These are phyloP conservation scores for Aureobasidium sp. DNA, from an alignment of 2,329 filamentous ascomycete species.

Conservation along the genomic window DNA sequence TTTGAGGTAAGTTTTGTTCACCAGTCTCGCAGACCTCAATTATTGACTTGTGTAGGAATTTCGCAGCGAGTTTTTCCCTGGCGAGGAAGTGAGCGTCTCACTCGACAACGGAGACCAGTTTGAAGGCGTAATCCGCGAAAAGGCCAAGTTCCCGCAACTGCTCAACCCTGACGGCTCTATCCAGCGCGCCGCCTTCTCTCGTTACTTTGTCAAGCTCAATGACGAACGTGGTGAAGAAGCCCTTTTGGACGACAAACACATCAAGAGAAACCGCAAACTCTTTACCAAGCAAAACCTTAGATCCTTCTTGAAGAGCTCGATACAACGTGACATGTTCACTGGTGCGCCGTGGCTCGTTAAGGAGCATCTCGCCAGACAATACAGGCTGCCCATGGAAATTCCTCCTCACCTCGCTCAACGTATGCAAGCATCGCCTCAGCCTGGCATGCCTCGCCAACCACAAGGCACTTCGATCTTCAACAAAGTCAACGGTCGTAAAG, in stretches of 20 bases:
- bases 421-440: slow-evolving; percentile 59
- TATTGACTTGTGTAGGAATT: slow-evolving; percentile 50
- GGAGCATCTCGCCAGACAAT: slow-evolving; percentile 71
- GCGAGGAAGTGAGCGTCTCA: slow-evolving; percentile 72
- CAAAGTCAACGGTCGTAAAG: slow-evolving; percentile 16
- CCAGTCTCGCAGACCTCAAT: not conserved
- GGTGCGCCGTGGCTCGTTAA: slow-evolving; percentile 97
- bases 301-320: slow-evolving; percentile 89
- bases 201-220: slow-evolving; percentile 73
- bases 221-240: slow-evolving; percentile 61
- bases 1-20: slow-evolving; percentile 44
- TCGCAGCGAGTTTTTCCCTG: slow-evolving; percentile 84
- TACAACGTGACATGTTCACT: slow-evolving; percentile 86
- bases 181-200: slow-evolving; percentile 60
- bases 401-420: slow-evolving; percentile 78
- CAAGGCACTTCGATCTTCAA: slow-evolving; percentile 14
- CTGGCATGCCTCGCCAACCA: slow-evolving; percentile 19
- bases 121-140: slow-evolving; percentile 74
- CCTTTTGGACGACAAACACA: slow-evolving; percentile 71
- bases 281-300: slow-evolving; percentile 94
- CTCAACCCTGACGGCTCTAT: slow-evolving; percentile 59
- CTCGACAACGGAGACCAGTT: slow-evolving; percentile 61
- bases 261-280: slow-evolving; percentile 78
- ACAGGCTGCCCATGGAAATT: slow-evolving; percentile 80
- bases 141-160: slow-evolving; percentile 63